Conservation (phyloP, 805 yeast species). For the Barnettozyma sucrosica region DNA sequence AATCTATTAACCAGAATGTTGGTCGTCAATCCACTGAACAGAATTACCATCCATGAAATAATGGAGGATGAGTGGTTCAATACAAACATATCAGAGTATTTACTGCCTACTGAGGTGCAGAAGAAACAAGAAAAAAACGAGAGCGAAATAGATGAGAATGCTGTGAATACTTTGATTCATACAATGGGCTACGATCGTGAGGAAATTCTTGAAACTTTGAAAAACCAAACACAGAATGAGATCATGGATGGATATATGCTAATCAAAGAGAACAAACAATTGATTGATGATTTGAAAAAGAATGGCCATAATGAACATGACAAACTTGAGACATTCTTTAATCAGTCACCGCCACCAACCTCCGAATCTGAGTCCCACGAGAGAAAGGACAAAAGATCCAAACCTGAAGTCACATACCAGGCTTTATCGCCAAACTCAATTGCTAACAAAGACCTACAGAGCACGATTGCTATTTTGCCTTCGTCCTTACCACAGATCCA, state of each 20-base stretch:
- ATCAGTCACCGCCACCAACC: conserved; percentile 55
- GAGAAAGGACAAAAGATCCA: conserved; percentile 15
- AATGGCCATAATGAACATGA: conserved; percentile 32
- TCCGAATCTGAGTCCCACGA: conserved; percentile 12
- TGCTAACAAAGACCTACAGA: conserved; percentile 34
- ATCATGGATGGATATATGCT: conserved; percentile 81
- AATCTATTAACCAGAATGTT: conserved; percentile 80
- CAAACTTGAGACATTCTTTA: conserved; percentile 51
- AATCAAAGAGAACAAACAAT: conserved; percentile 70
- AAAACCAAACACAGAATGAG: conserved; percentile 58
- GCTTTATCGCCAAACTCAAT: conserved; percentile 25
- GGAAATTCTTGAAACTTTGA: conserved; percentile 70
- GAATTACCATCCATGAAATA: conserved; percentile 88
- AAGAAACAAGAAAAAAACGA: conserved; percentile 30
- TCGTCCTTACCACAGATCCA: conserved; percentile 93
- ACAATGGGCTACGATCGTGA: conserved; percentile 89
- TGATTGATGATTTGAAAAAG: conserved; percentile 60
- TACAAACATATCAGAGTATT: conserved; percentile 70
- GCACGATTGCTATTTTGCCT: conserved; percentile 89
- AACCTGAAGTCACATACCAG: conserved; percentile 30
- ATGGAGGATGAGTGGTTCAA: conserved; percentile 94
- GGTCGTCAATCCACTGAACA: conserved; percentile 88
- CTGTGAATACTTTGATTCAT: conserved; percentile 64
- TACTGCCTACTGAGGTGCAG: conserved; percentile 46
- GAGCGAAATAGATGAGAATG: conserved; percentile 55